Percentiles rank a stretch among this genome's conserved stretches.
These are phyloP conservation scores for Eimeria maxima DNA, from an alignment of 169 alveolate species.

Conservation along the genomic window DNA sequence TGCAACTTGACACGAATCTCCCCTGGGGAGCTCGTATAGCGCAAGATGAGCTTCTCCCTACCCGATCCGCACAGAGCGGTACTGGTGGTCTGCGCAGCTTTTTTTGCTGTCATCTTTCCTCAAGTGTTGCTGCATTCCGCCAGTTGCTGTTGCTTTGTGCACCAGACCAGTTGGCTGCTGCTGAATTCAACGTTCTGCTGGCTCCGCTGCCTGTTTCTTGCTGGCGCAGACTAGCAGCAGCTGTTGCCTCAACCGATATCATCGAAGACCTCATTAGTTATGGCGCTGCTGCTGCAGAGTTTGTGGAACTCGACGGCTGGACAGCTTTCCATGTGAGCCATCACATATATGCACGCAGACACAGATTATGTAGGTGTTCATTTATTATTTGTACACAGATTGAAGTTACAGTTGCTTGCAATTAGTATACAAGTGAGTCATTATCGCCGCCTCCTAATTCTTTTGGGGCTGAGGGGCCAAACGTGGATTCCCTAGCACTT, in stretches of 20 bases:
- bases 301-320: slow-evolving; percentile 43
- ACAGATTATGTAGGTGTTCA: too few species aligned
- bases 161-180: not conserved
- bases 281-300: slow-evolving; percentile 12
- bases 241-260: not conserved
- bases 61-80: not conserved
- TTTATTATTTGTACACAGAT: not conserved
- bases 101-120: not conserved
- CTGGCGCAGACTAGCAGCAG: slow-evolving; percentile 47
- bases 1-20: not conserved
- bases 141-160: not conserved
- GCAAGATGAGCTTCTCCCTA: not conserved
- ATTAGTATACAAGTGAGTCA: not conserved
- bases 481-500: too few species aligned
- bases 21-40: not conserved
- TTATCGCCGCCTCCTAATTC: not conserved
- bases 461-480: too few species aligned
- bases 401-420: not conserved
- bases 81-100: not conserved
- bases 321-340: slow-evolving; percentile 54
- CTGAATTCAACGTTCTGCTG: not conserved
- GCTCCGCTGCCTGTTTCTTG: not conserved
- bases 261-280: slow-evolving; percentile 10
- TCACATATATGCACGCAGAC: not conserved
- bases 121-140: slow-evolving; percentile 22